These are phyloP conservation scores for Suillus weaverae DNA, from an alignment of 768 basidiomycete species.

Conservation along the genomic window DNA sequence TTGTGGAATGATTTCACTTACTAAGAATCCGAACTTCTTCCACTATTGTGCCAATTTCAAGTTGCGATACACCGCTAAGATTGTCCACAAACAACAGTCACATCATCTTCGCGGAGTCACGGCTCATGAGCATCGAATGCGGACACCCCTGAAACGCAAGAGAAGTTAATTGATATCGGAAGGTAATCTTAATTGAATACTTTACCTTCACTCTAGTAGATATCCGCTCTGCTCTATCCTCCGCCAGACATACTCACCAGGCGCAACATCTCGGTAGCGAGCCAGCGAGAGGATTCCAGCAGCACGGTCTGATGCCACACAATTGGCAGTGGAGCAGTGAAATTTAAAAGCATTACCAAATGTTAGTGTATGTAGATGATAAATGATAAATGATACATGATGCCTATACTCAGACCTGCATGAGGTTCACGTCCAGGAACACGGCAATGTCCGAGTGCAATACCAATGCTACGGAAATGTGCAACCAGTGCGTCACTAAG, in stretches of 20 bases:
- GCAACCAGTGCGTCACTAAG: slow-evolving; percentile 35
- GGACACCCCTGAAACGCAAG: not conserved
- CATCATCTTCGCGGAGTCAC: slow-evolving; percentile 26
- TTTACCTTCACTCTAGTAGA: slow-evolving; percentile 6
- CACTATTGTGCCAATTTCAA: slow-evolving; percentile 54
- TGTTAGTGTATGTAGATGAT: not conserved
- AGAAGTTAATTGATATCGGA: not conserved
- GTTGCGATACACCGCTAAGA: slow-evolving; percentile 49
- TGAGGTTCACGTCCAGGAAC: slow-evolving; percentile 44
- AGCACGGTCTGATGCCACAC: not conserved
- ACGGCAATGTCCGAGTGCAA: slow-evolving; percentile 55
- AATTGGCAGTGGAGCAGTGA: not conserved
- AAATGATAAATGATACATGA: not conserved
- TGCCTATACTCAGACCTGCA: slow-evolving; percentile 9
- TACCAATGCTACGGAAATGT: slow-evolving; percentile 35
- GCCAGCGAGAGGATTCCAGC: slow-evolving; percentile 23
- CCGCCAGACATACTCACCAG: slow-evolving; percentile 19
- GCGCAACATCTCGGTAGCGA: slow-evolving; percentile 31
- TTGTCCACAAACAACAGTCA: slow-evolving; percentile 53
- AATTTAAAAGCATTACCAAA: not conserved
- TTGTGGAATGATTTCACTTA: slow-evolving; percentile 23
- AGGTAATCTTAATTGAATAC: not conserved
- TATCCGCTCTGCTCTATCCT: slow-evolving; percentile 16
- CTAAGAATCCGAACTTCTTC: slow-evolving; percentile 46
- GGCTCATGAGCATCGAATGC: slow-evolving; percentile 3